These are phyloP conservation scores for Pseudonectria foliicola DNA, from an alignment of 2,329 filamentous ascomycete genomes.

Conservation along the genomic window DNA sequence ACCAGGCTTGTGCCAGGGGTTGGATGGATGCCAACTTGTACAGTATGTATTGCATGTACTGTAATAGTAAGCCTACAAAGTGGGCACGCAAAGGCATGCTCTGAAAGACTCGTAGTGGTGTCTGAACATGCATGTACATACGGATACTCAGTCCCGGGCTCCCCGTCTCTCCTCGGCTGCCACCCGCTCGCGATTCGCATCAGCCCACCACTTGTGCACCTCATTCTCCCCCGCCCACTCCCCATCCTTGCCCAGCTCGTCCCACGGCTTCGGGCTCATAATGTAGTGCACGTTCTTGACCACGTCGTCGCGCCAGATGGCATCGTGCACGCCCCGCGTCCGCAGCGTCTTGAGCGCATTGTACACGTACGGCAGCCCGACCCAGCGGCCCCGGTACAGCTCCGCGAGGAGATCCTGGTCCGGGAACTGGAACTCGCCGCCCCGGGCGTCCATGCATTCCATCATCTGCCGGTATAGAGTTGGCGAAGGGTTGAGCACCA, in stretches of 20 bases:
- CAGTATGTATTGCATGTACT: too few species aligned
- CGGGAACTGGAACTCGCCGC: constrained; percentile 44
- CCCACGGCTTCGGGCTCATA: constrained; percentile 51
- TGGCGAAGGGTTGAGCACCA: constrained; percentile 45
- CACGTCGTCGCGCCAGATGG: constrained; percentile 47
- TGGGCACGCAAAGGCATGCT: too few species aligned
- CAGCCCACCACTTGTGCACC: constrained; percentile 47
- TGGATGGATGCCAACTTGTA: too few species aligned
- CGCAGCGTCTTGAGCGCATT: constrained; percentile 54
- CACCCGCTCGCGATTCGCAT: constrained; percentile 36
- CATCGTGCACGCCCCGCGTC: constrained; percentile 40
- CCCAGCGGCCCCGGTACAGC: constrained; percentile 46
- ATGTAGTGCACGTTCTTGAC: constrained; percentile 56
- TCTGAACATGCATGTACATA: too few species aligned
- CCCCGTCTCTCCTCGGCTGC: constrained; percentile 30
- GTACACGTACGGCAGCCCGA: constrained; percentile 49
- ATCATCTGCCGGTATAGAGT: constrained; percentile 41
- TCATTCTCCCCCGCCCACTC: constrained; percentile 34
- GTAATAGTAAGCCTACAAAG: too few species aligned
- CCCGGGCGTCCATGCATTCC: constrained; percentile 38
- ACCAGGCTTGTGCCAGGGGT: too few species aligned
- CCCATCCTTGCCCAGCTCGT: constrained; percentile 36
- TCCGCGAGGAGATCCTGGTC: constrained; percentile 50
- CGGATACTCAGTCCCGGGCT: too few species aligned
- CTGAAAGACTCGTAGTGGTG: too few species aligned